Evolutionary conservation across 163 green algal genomes (phyloP), one percentile per base, ranked within the genome.

Genomic region (Coccomyxa subellipsoidea): DNA sequence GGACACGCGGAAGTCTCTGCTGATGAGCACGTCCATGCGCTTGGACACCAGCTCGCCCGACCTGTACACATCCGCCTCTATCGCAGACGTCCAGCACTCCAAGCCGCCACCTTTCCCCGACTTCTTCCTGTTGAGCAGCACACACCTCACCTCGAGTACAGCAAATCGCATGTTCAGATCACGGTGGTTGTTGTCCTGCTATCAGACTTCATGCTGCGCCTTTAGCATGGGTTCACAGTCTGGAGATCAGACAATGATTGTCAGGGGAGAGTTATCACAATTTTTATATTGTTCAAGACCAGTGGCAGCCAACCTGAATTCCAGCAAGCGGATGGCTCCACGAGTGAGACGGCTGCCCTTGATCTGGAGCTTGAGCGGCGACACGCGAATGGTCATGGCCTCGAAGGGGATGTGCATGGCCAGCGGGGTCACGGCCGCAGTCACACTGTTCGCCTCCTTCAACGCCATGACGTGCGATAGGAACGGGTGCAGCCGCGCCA

Each of bases 21-120:
- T 66, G 35, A 84, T n/a, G 29, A 84, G 54, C 2, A 81, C 31
- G n/a, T 84, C 81, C 81, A 84, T 84, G 54, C 81, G 81, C 54
- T 78, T 81, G n/a, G 73, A 79, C 21, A 84, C n/a, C 5, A 84
- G 23, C 37, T 81, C 38, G 18, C 81, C 81, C 37, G 40, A 73
- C 29, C 78, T 76, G 29, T 72, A 84, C 12, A 81, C 53, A 32
- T 81, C 75, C 27, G 81, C 81, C 54, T 84, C 81, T 0, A 84
- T 73, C 38, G 54, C 71, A 31, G 81, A 84, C 31, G 81, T 84
- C 81, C 81, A 84, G 66, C 40, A 69, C 54, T 81, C 73, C 75
- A 84, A 40, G 35, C 32, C 31, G 15, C 77, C 73, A 38, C 77
- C 36, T 15, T 54, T 72, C 54, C 66, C 59, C 27, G 53, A 23